These are phyloP conservation scores for Rhizopogon vulgaris DNA, from an alignment of 768 basidiomycete genomes.

Conservation along the genomic window DNA sequence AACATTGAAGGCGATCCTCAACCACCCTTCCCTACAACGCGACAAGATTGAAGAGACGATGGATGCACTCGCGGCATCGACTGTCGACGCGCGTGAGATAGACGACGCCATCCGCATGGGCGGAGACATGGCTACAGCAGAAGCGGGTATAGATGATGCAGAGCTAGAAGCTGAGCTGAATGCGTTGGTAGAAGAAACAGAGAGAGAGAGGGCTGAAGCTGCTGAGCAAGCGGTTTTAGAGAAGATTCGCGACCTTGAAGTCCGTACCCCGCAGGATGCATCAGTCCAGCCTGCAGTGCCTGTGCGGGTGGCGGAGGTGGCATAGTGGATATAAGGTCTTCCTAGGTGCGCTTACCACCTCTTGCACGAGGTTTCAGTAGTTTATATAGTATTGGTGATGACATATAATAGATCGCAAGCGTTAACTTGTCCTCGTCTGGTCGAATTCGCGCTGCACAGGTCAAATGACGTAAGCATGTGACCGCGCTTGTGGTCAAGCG, in stretches of 20 bases:
- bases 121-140: slow-evolving; percentile 51
- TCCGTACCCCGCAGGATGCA: slow-evolving; percentile 4
- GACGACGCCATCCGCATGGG: slow-evolving; percentile 71
- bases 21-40: slow-evolving; percentile 75
- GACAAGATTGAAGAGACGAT: slow-evolving; percentile 80
- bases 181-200: slow-evolving; percentile 42
- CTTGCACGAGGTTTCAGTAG: no score
- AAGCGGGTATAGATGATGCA: slow-evolving; percentile 41
- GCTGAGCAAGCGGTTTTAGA: slow-evolving; percentile 20
- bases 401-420: no score
- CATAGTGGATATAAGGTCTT: neutral
- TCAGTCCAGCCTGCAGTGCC: neutral
- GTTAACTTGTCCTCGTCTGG: no score
- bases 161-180: slow-evolving; percentile 63
- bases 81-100: slow-evolving; percentile 76
- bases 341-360: no score
- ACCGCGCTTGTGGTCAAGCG: no score
- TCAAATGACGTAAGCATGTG: no score
- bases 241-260: slow-evolving; percentile 13
- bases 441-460: no score
- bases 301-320: neutral
- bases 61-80: slow-evolving; percentile 80
- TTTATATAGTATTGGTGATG: no score
- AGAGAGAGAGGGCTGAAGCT: slow-evolving; percentile 33
- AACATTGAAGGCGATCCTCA: slow-evolving; percentile 69